Evolutionary conservation across 2,329 filamentous ascomycete genomes (phyloP).

Genomic region (Elsinoe batatas): DNA sequence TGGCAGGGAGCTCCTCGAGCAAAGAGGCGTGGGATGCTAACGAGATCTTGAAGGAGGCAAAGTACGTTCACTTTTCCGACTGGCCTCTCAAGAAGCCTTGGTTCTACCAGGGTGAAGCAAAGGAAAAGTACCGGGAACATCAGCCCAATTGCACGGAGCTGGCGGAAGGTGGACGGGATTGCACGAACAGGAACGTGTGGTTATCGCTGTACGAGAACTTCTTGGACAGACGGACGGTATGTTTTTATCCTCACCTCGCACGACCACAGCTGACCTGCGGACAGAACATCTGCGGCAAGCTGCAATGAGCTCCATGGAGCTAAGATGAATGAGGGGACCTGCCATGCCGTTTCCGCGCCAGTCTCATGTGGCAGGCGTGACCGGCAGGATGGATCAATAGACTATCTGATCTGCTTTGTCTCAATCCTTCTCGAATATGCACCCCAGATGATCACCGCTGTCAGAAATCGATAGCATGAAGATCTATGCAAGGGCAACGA

Average conservation of each 20-base stretch:
- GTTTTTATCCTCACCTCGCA: slow-evolving; percentile 24
- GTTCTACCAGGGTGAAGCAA: slow-evolving; percentile 35
- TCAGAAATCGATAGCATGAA: not conserved
- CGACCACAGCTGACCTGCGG: not conserved
- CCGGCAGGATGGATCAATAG: not conserved
- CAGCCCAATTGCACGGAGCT: slow-evolving; percentile 34
- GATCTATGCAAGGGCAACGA: not conserved
- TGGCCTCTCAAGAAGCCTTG: slow-evolving; percentile 59
- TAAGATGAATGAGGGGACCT: not conserved
- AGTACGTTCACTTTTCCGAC: slow-evolving; percentile 59
- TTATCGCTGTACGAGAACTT: slow-evolving; percentile 38
- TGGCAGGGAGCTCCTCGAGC: slow-evolving; percentile 33
- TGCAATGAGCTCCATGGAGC: not conserved
- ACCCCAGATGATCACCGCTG: not conserved
- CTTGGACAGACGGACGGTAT: slow-evolving; percentile 30
- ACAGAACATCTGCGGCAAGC: not conserved
- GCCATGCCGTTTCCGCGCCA: not conserved
- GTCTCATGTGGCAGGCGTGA: not conserved
- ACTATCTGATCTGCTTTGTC: not conserved
- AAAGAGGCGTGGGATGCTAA: slow-evolving; percentile 47
- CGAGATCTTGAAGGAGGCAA: slow-evolving; percentile 46
- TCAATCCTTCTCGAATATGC: not conserved
- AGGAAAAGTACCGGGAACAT: slow-evolving; percentile 32
- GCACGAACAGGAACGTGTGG: slow-evolving; percentile 34
- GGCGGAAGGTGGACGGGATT: slow-evolving; percentile 18